Evolutionary conservation across 768 basidiomycete species (phyloP), one percentile per base, ranked within the genome.

Genomic region (Lactifluus hygrophoroides): DNA sequence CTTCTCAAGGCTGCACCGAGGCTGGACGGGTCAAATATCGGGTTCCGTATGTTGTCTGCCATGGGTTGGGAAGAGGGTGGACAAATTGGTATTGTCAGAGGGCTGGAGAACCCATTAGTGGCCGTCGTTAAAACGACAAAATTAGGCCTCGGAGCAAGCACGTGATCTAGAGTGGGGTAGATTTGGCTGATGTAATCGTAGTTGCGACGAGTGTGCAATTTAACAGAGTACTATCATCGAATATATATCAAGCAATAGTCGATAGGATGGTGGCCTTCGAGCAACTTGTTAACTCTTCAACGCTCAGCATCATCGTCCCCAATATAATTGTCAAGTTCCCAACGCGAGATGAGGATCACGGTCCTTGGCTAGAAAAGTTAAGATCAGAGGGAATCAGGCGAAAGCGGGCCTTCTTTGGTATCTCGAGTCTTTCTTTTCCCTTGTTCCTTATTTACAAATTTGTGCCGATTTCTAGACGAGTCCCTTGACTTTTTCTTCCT

Each of bases 61-160:
- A 96, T 97, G 94, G 94, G 94, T 42, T 95, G 93, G 93, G 69
- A 80, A 3, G 89, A 92, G 65, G 93, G 93, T 0, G 77, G 82
- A 42, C 74, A 79, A 13, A 93, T 95, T 65, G 93, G 93, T 5
- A 64, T 72, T 2, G 71, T 69, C 1, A 75, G 79, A 0, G 90
- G 58, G 32, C 70, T 95, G 54, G 84, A 86, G 25, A 82, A 72
- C 5, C 93, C 93, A 34, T 73, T 96, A 54, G 83, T 83, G 0
- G 93, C 90, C 13, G 80, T 92, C 50, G 86, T 94, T 70, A 96
- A 94, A 73, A 82, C 80, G 59, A 85, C 90, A 17, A 94, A 90
- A 72, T 75, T 86, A 13, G 93, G 93, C 0, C 71, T 96, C 55
- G 93, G 93, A 16, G 90, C 92, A 54, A 50, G 21, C 35, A 53